Evolutionary conservation across 176 grass and related monocot species (phyloP), one percentile per base, ranked within the genome.

Genomic region (Chloris gayana): DNA sequence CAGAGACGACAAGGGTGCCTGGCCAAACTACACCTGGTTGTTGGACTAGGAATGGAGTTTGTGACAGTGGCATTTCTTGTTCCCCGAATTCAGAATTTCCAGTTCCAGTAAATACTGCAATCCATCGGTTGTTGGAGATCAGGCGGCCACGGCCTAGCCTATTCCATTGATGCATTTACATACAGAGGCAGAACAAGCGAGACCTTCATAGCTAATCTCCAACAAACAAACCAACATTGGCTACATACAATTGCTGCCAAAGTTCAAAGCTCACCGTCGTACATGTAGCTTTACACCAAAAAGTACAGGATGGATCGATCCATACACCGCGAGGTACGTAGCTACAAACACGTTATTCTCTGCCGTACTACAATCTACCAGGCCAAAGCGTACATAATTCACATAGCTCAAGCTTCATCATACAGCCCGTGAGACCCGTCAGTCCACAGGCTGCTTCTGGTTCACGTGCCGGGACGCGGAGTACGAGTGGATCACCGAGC

Each of bases 401-500:
- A 82, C 73, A 85, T n/a, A 70, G 39, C 49, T 29, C 25, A 27
- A 29, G 35, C 32, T 77, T 44, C 54, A 25, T 13, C 59, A 67
- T 13, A 72, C 68, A 72, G 27, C 19, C 0, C 27, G 27, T 60
- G 18, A 33, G 33, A 2, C 15, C 42, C 44, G 14, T 85, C 80
- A 84, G 46, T 69, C 72, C 0, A 56, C 34, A 6, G 22, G 72
- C 60, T 78, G 75, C 35, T 81, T 76, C 34, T 83, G 73, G 47
- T 75, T 80, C 53, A 6, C 79, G 5, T 81, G 82, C 69, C 76
- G 82, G 65, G 92, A 81, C 13, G 88, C 33, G 4, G 86, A 89
- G 49, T 95, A 99, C 9, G 88, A 84, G 14, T 90, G 90, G 75
- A 93, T 64, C 4, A 86, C 90, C 2, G 88, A 93, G 64, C 60